Conservation (phyloP, 2,329 filamentous ascomycete genomes). For the Arthrobotrys iridis region DNA sequence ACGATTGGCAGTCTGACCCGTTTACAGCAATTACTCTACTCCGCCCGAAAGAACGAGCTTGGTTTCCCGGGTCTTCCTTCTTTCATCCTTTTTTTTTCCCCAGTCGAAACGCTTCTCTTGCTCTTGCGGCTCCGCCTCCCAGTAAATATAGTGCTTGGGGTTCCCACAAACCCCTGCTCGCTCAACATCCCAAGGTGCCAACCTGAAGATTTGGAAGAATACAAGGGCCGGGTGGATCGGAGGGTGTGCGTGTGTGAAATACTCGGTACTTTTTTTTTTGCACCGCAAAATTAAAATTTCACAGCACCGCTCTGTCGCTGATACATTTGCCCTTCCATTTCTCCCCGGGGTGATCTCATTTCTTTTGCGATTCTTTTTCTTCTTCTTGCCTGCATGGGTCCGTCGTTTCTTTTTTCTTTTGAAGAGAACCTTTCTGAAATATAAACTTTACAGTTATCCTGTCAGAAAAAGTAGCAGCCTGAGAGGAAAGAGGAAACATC, state of each 20-base stretch:
- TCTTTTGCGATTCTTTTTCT: slow-evolving; percentile 12
- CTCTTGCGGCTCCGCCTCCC: slow-evolving; percentile 48
- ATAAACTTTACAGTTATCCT: slow-evolving; percentile 27
- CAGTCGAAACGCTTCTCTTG: slow-evolving; percentile 3
- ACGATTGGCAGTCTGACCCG: slow-evolving; percentile 20
- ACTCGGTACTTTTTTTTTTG: slow-evolving; percentile 27
- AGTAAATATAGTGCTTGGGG: slow-evolving; percentile 48
- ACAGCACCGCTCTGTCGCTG: not conserved
- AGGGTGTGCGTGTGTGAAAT: slow-evolving; percentile 32
- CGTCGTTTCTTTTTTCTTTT: not conserved
- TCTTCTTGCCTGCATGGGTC: not conserved
- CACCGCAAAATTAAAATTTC: not conserved
- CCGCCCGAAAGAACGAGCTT: slow-evolving; percentile 14
- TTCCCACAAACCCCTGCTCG: not conserved
- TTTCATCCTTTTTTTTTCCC: slow-evolving; percentile 13
- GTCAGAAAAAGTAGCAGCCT: slow-evolving; percentile 38
- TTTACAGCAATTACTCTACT: slow-evolving; percentile 14
- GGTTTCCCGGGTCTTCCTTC: slow-evolving; percentile 7
- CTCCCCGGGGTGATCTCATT: slow-evolving; percentile 10
- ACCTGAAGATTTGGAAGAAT: slow-evolving; percentile 35
- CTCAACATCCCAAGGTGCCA: slow-evolving; percentile 21
- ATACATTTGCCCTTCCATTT: slow-evolving; percentile 1
- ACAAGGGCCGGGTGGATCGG: slow-evolving; percentile 2
- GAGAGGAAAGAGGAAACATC: slow-evolving; percentile 14
- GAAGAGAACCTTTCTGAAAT: slow-evolving; percentile 46